These are phyloP conservation scores for Colletotrichum sp. DNA, from an alignment of 2,329 filamentous ascomycete species.

Conservation along the genomic window DNA sequence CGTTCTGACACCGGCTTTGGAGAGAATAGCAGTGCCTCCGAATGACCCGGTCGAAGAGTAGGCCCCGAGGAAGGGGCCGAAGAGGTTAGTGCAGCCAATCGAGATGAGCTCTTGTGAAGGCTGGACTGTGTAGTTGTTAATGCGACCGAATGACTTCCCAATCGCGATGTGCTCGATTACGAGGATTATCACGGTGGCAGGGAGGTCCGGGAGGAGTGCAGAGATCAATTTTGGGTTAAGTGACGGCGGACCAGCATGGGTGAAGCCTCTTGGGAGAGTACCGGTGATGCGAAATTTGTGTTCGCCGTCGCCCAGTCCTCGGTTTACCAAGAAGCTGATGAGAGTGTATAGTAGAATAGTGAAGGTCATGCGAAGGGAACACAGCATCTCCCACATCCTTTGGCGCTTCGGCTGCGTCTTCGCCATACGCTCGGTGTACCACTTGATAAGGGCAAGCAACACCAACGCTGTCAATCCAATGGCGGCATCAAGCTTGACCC, in stretches of 20 bases:
- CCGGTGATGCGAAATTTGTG: constrained; percentile 68
- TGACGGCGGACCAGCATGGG: constrained; percentile 63
- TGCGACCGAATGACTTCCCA: constrained; percentile 79
- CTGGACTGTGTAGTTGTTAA: constrained; percentile 80
- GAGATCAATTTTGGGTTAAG: constrained; percentile 61
- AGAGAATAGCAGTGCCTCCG: constrained; percentile 79
- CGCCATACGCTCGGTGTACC: constrained; percentile 62
- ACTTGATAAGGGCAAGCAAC: constrained; percentile 67
- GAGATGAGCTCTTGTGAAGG: constrained; percentile 82
- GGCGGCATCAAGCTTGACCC: constrained; percentile 70
- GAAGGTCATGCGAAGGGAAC: constrained; percentile 77
- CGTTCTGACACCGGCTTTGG: constrained; percentile 81
- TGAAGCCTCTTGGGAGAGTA: constrained; percentile 57
- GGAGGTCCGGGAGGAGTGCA: constrained; percentile 66
- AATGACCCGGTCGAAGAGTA: constrained; percentile 53
- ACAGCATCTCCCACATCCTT: constrained; percentile 74
- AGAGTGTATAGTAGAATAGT: constrained; percentile 78
- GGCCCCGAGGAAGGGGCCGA: constrained; percentile 75
- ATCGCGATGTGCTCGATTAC: constrained; percentile 86
- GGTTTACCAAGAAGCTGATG: constrained; percentile 72
- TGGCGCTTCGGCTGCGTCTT: constrained; percentile 63
- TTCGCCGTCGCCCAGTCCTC: constrained; percentile 49
- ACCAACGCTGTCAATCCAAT: constrained; percentile 73
- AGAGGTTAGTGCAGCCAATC: constrained; percentile 76
- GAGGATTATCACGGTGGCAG: constrained; percentile 76